phyloP scores from a whole-genome alignment of 306 rosid genomes.

The Cucurbita ficifolia region DNA sequence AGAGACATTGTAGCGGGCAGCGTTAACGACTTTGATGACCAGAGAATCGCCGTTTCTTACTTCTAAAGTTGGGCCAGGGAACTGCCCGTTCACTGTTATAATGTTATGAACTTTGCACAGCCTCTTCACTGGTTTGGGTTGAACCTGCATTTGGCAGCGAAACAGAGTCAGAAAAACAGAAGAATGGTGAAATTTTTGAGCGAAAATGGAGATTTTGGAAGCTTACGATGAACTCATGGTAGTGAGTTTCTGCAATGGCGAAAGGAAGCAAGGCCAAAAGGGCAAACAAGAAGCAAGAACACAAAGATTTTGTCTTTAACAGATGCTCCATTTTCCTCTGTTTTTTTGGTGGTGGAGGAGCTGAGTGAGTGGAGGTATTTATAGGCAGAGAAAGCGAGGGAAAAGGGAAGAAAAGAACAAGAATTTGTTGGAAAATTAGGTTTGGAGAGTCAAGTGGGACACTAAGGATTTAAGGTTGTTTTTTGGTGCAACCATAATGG shows the following conservation, averaged over 20 bases:
- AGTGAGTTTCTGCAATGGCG: slow-evolving; percentile 41
- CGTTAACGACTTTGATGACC: slow-evolving; percentile 45
- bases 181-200: background rate
- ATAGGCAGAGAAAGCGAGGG: background rate
- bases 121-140: slow-evolving; percentile 53
- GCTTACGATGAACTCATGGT: slow-evolving; percentile 70
- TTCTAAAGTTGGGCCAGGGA: slow-evolving; percentile 62
- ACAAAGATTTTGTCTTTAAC: slow-evolving; percentile 11
- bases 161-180: background rate
- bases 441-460: slow-evolving; percentile 14
- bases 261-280: slow-evolving; percentile 21
- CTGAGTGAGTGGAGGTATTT: slow-evolving; percentile 6
- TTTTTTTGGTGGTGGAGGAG: slow-evolving; percentile 4
- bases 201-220: background rate
- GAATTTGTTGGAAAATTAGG: slow-evolving; percentile 19
- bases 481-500: slow-evolving; percentile 32
- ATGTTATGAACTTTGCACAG: slow-evolving; percentile 61
- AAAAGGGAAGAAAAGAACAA: background rate
- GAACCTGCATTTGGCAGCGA: slow-evolving; percentile 21
- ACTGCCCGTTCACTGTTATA: slow-evolving; percentile 65
- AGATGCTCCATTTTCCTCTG: slow-evolving; percentile 25
- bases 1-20: slow-evolving; percentile 48
- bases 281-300: slow-evolving; percentile 22
- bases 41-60: slow-evolving; percentile 67
- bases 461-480: slow-evolving; percentile 10